Evolutionary conservation across 208 protist species (phyloP).

Genomic region (Acanthamoeba rhysodes): DNA sequence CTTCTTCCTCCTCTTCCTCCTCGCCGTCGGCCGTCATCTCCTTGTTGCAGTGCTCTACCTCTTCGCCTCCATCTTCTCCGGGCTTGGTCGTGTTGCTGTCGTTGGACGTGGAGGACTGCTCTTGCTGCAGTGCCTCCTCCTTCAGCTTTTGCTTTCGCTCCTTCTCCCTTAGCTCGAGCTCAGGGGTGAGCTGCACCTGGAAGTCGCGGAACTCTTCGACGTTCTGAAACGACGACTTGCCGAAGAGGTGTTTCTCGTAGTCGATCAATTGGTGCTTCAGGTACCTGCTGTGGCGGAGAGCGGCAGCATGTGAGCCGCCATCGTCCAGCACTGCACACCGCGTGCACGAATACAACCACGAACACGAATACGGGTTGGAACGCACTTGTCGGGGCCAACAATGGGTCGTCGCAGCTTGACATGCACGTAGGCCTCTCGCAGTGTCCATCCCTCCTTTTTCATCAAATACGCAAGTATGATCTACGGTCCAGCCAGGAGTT

Average conservation of each 20-base stretch:
- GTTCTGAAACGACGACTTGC: conserved; percentile 16
- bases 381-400: conserved; percentile 50
- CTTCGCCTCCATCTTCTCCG: neutral
- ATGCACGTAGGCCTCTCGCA: conserved; percentile 27
- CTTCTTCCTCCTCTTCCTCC: neutral
- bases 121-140: neutral
- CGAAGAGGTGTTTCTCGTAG: conserved; percentile 46
- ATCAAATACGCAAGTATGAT: conserved; percentile 38
- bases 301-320: neutral
- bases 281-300: neutral
- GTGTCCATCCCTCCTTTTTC: conserved; percentile 26
- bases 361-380: neutral
- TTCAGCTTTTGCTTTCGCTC: conserved; percentile 8
- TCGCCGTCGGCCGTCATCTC: neutral
- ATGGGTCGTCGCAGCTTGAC: conserved; percentile 66
- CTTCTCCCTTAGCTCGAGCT: neutral
- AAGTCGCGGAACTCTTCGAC: conserved; percentile 44
- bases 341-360: neutral
- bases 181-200: neutral
- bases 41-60: neutral
- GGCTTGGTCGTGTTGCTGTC: neutral
- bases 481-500: neutral
- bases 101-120: neutral
- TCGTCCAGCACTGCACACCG: too few species aligned
- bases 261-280: conserved; percentile 62